A percentile compares a stretch with the other conserved stretches of the same genome.
Conservation (phyloP, 768 basidiomycete species). For the Mycena rebaudengoi region DNA sequence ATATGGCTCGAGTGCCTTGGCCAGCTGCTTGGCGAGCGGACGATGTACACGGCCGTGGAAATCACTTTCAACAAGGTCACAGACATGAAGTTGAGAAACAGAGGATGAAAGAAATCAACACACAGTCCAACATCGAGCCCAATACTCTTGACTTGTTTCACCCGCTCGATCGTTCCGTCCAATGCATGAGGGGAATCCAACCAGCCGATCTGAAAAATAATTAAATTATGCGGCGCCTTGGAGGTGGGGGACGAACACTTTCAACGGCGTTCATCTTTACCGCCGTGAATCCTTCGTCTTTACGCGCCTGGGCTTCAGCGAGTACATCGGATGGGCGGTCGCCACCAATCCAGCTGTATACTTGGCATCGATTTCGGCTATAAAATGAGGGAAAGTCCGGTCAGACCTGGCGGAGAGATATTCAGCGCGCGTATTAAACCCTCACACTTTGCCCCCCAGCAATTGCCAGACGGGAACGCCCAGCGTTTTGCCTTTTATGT, state of each 20-base stretch:
- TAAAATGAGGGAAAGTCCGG: neutral
- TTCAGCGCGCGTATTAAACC: too few relatives aligned
- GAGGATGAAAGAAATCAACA: neutral
- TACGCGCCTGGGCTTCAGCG: constrained; percentile 59
- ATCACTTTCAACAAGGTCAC: constrained; percentile 47
- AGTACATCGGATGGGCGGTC: constrained; percentile 61
- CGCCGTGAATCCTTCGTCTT: constrained; percentile 70
- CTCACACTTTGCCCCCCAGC: constrained; percentile 68
- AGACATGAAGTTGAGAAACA: neutral
- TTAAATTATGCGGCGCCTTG: neutral
- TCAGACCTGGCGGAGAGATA: neutral
- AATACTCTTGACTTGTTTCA: constrained; percentile 58
- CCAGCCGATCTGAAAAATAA: constrained; percentile 63
- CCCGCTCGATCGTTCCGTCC: constrained; percentile 58
- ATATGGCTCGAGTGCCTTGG: constrained; percentile 64
- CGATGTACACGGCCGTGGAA: constrained; percentile 78
- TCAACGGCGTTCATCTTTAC: constrained; percentile 78
- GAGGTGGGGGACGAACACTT: constrained; percentile 49
- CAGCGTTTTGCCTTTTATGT: constrained; percentile 82
- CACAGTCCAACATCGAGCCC: constrained; percentile 69
- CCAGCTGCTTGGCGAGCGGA: constrained; percentile 75
- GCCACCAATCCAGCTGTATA: constrained; percentile 71
- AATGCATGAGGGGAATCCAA: constrained; percentile 67
- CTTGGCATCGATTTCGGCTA: constrained; percentile 59
- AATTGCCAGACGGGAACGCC: constrained; percentile 73